phyloP scores from a whole-genome alignment of 2,329 filamentous ascomycete species.

The Botryotinia calthae region DNA sequence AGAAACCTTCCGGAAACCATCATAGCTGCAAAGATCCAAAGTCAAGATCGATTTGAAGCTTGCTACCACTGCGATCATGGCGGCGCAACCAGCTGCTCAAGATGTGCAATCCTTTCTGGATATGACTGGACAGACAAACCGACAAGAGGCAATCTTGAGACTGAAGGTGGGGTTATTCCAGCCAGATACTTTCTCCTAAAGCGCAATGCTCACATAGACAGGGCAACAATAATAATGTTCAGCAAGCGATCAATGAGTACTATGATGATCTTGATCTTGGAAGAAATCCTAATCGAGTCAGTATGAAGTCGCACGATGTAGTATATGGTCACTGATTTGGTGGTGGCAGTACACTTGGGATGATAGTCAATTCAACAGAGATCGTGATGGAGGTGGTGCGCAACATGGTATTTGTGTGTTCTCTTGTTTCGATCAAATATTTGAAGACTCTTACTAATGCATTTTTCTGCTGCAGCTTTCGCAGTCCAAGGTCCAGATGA shows the following conservation, averaged over 20 bases:
- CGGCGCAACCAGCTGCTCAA: conserved; percentile 17
- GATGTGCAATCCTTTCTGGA: conserved; percentile 18
- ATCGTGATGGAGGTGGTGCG: conserved; percentile 48
- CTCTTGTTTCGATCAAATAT: background rate
- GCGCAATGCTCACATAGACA: conserved; percentile 31
- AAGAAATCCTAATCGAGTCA: conserved; percentile 40
- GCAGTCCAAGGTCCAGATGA: conserved; percentile 22
- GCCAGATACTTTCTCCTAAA: background rate
- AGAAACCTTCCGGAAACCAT: background rate
- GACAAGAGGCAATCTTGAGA: conserved; percentile 18
- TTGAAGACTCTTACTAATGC: background rate
- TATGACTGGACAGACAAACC: conserved; percentile 16
- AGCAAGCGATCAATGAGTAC: conserved; percentile 52
- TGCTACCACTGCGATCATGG: conserved; percentile 5
- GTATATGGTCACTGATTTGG: background rate
- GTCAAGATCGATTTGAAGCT: background rate
- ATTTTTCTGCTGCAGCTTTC: conserved; percentile 4
- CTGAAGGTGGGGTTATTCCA: conserved; percentile 7
- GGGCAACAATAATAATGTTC: conserved; percentile 48
- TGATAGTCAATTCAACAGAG: conserved; percentile 51
- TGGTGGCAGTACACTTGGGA: conserved; percentile 51
- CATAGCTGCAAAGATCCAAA: background rate
- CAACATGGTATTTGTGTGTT: conserved; percentile 47
- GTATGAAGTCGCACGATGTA: background rate
- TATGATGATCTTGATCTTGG: conserved; percentile 46